Evolutionary conservation across 2,329 filamentous ascomycete species (phyloP).

Genomic region (Nemania sp.): DNA sequence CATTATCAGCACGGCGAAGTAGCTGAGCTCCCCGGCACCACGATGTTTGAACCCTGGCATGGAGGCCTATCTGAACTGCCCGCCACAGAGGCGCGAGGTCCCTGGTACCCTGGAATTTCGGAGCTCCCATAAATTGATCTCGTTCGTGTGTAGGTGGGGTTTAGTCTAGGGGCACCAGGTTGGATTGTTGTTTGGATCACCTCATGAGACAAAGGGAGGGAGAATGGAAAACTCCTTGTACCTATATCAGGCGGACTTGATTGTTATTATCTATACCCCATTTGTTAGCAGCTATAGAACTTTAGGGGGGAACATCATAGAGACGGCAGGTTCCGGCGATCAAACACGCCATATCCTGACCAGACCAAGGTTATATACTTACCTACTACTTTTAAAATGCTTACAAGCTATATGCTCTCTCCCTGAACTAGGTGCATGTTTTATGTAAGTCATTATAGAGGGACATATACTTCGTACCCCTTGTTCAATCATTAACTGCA

Average conservation of each 20-base stretch:
- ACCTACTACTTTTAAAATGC: too few relatives aligned
- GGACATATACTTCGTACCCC: too few relatives aligned
- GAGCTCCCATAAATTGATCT: constrained; percentile 15
- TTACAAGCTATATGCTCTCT: not conserved
- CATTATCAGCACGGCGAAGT: constrained; percentile 1
- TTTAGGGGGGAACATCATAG: constrained; percentile 7
- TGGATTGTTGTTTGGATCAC: not conserved
- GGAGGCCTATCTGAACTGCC: constrained; percentile 25
- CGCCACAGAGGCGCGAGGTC: constrained; percentile 5
- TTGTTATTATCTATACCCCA: constrained; percentile 17
- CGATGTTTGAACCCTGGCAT: constrained; percentile 26
- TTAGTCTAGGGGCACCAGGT: not conserved
- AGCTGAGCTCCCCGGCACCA: constrained; percentile 24
- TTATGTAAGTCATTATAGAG: too few relatives aligned
- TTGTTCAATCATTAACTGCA: too few relatives aligned
- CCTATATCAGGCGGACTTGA: not conserved
- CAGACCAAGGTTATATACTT: not conserved
- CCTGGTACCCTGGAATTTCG: constrained; percentile 14
- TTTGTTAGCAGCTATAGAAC: constrained; percentile 4
- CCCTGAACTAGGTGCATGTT: not conserved
- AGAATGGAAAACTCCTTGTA: not conserved
- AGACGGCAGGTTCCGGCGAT: not conserved
- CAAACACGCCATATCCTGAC: not conserved
- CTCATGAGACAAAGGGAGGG: not conserved
- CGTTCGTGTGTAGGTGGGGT: not conserved